Conservation (phyloP, 2,329 filamentous ascomycete species). For the Lachnellula subtilissima region DNA sequence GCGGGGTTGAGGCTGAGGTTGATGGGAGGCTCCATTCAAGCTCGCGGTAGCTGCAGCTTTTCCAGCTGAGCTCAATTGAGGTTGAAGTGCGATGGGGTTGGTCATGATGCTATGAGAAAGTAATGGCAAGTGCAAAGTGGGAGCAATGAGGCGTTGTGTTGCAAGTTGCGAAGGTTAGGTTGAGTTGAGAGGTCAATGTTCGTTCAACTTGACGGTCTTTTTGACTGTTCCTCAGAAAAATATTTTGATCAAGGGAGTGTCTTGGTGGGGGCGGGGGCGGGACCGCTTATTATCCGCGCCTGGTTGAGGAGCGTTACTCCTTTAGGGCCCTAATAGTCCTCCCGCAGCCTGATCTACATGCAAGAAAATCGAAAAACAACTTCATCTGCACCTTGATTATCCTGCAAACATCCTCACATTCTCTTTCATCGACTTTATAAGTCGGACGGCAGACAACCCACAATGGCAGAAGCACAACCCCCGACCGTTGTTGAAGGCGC, state of each 20-base stretch:
- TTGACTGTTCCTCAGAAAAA: too few species aligned
- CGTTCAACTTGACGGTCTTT: too few species aligned
- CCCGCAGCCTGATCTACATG: background rate
- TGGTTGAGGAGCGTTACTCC: too few species aligned
- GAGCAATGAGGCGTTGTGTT: too few species aligned
- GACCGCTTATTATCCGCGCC: too few species aligned
- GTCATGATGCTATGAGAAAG: background rate
- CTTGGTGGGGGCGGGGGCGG: too few species aligned
- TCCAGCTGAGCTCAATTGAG: background rate
- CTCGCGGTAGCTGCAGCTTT: background rate
- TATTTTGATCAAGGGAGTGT: too few species aligned
- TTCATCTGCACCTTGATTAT: background rate
- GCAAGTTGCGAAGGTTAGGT: too few species aligned
- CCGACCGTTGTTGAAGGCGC: slow-evolving; percentile 54
- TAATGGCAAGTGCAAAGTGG: background rate
- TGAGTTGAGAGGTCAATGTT: too few species aligned
- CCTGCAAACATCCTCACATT: background rate
- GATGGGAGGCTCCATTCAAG: background rate
- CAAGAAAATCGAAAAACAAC: background rate
- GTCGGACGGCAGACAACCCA: slow-evolving; percentile 4
- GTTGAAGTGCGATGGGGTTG: background rate
- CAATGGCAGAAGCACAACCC: slow-evolving; percentile 61
- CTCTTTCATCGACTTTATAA: background rate
- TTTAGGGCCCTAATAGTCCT: background rate
- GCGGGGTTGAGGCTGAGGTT: background rate